Conservation (phyloP, 2,329 filamentous ascomycete species). For the Stagonosporopsis rhizophila region DNA sequence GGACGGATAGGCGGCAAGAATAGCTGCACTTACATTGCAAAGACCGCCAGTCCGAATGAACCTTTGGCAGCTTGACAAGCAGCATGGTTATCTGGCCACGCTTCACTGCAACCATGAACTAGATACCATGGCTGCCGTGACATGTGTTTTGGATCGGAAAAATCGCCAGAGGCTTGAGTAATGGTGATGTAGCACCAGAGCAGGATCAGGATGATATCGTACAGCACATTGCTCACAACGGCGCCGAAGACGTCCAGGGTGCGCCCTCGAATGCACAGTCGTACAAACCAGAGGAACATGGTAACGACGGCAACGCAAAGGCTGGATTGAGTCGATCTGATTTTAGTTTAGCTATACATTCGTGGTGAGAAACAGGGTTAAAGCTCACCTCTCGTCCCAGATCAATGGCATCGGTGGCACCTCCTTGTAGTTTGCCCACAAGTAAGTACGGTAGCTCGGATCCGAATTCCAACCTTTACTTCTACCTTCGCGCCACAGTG, state of each 20-base stretch:
- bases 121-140: slow-evolving; percentile 30
- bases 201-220: slow-evolving; percentile 24
- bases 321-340: slow-evolving; percentile 20
- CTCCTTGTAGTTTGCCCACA: slow-evolving; percentile 27
- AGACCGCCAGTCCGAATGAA: slow-evolving; percentile 18
- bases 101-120: slow-evolving; percentile 19
- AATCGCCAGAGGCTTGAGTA: slow-evolving; percentile 22
- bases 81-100: not conserved
- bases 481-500: slow-evolving; percentile 22
- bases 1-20: not conserved
- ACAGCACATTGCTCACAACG: slow-evolving; percentile 22
- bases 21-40: slow-evolving; percentile 20
- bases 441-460: slow-evolving; percentile 25
- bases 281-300: slow-evolving; percentile 20
- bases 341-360: not conserved
- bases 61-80: slow-evolving; percentile 15
- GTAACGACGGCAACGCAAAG: slow-evolving; percentile 20
- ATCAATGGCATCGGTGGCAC: slow-evolving; percentile 26
- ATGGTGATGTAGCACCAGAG: slow-evolving; percentile 25
- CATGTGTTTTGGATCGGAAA: slow-evolving; percentile 23
- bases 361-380: too few species aligned
- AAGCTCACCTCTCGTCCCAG: slow-evolving; percentile 28
- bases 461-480: slow-evolving; percentile 29
- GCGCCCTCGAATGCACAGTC: slow-evolving; percentile 18
- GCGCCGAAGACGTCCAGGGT: slow-evolving; percentile 17